Base-by-base conservation (phyloP, 805 yeast genomes). In the Lipomyces spencermartinsiae region DNA sequence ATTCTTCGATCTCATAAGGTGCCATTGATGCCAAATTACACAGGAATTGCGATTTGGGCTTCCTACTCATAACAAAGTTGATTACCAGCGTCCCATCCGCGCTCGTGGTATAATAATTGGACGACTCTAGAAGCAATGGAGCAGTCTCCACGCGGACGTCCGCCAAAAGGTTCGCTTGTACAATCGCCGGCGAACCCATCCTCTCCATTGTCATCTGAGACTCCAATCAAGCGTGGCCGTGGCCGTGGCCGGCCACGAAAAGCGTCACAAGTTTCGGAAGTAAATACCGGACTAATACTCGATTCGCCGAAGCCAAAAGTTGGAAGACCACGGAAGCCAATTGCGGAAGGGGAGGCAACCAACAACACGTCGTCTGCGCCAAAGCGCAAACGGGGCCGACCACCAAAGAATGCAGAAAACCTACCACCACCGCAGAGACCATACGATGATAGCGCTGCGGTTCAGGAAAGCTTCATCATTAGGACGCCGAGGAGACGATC, bases 211-310 rank as follows among this genome's bases (percentile, higher is more conserved):
- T 12, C 49, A 19, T 43, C 49, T 19, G 49, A 43, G 22, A 43
- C 61, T n/a, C 53, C 66, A 3, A 35, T 31, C 8, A 63, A 58
- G 51, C 66, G 62, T 46, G 66, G 62, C 7, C 61, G 62, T 46
- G 66, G 62, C 7, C 61, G 62, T 12, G 66, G 62, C 9, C 46
- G 62, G 37, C 62, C 62, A 5, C 58, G 51, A 25, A 63, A 58
- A 25, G 66, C 57, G 3, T 3, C 55, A 25, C 16, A 8, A 12
- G 25, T 53, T 19, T n/a, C 31, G 10, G 37, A 31, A 14, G 12
- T 53, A 29, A 43, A 43, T 4, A 10, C n/a, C n/a, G 49, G 8
- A 43, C 49, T n/a, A 43, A 43, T 22, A 19, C 49, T 22, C 16
- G 54, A 49, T 19, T 14, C 22, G 34, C 19, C 19, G 22, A 35